Evolutionary conservation across 192 early-diverging fungal species (phyloP).

Genomic region (Jimgerdemannia lactiflua): DNA sequence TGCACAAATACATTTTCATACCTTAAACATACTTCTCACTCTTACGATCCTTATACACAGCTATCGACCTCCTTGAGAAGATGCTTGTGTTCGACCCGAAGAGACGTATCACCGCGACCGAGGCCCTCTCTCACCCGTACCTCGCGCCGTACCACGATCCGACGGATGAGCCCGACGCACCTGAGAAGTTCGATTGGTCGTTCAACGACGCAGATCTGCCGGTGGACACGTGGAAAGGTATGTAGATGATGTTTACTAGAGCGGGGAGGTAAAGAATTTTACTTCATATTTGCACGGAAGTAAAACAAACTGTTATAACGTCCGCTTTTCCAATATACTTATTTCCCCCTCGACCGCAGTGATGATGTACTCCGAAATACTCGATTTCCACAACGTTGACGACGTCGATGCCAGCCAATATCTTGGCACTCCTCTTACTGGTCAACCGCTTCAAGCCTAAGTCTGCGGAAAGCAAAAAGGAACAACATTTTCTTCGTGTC

Average conservation of each 20-base stretch:
- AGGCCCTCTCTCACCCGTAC: slow-evolving; percentile 89
- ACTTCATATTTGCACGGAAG: no score
- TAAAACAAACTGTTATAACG: background rate
- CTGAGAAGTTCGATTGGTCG: slow-evolving; percentile 89
- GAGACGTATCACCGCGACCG: slow-evolving; percentile 82
- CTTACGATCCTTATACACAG: slow-evolving; percentile 32
- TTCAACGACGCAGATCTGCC: slow-evolving; percentile 91
- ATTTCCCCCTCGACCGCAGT: slow-evolving; percentile 19
- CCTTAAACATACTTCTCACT: background rate
- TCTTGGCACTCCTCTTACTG: slow-evolving; percentile 35
- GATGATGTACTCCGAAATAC: slow-evolving; percentile 86
- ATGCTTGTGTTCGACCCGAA: slow-evolving; percentile 94
- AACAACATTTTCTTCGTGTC: slow-evolving; percentile 1
- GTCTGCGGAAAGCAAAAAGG: background rate
- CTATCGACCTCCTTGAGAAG: slow-evolving; percentile 82
- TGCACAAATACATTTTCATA: no score
- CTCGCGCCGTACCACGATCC: slow-evolving; percentile 90
- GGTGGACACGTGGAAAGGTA: slow-evolving; percentile 79
- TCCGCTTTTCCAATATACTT: no score
- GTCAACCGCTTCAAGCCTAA: slow-evolving; percentile 8
- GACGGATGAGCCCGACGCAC: slow-evolving; percentile 81
- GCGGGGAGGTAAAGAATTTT: no score
- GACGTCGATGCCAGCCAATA: slow-evolving; percentile 39
- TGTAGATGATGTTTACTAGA: background rate
- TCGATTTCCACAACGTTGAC: slow-evolving; percentile 66